These are phyloP conservation scores for Oryza nivara DNA, from an alignment of 176 grass and related monocot genomes.

Conservation along the genomic window DNA sequence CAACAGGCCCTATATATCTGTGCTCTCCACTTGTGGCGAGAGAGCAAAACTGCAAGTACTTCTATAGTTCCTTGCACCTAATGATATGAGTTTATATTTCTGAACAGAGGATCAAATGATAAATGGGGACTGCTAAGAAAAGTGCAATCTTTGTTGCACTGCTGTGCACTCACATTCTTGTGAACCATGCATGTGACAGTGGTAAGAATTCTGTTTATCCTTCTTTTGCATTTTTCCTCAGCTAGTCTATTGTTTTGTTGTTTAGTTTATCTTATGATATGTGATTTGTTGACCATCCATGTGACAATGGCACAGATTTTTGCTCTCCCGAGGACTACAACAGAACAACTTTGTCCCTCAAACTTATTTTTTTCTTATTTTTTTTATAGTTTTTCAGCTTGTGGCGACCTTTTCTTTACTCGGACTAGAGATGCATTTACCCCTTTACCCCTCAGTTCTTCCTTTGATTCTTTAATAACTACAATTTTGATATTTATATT, in stretches of 20 bases:
- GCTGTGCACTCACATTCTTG: conserved; percentile 27
- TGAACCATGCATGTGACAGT: conserved; percentile 36
- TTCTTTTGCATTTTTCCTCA: background rate
- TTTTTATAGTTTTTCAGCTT: background rate
- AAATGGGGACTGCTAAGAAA: conserved; percentile 15
- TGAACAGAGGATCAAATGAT: background rate
- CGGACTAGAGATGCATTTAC: too few relatives aligned
- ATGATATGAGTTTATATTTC: conserved; percentile 1
- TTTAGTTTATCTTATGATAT: conserved; percentile 17
- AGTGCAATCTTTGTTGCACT: conserved; percentile 1
- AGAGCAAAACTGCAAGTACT: conserved; percentile 5
- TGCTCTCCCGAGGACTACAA: background rate
- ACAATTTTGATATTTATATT: conserved; percentile 8
- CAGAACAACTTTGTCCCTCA: background rate
- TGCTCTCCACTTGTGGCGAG: background rate
- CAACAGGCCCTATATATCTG: conserved; percentile 36
- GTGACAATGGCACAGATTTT: background rate
- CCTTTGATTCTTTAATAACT: background rate
- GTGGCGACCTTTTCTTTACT: background rate
- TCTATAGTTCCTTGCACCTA: background rate
- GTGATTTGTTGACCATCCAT: background rate
- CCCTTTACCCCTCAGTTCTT: too few relatives aligned
- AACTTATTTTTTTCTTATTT: background rate
- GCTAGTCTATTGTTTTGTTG: background rate
- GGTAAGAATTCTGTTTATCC: conserved; percentile 25